These are phyloP conservation scores for Funneliformis caledonium DNA, from an alignment of 371 early-diverging fungal genomes.

Conservation along the genomic window DNA sequence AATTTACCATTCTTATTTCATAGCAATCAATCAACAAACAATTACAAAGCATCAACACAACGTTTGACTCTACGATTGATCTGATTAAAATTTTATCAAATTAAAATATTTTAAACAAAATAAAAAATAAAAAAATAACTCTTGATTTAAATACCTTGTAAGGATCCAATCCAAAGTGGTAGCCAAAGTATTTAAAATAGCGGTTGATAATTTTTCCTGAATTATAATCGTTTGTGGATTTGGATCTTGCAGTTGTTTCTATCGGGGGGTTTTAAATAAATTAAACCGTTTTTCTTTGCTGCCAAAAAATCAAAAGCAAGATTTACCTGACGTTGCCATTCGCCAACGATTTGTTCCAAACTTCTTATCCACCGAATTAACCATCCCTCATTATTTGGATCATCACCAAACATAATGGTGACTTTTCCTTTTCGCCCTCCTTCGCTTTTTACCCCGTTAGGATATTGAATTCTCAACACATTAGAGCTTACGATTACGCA, in stretches of 20 bases:
- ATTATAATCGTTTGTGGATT: neutral
- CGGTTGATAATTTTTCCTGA: neutral
- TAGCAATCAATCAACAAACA: neutral
- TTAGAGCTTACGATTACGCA: neutral
- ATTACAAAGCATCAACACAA: neutral
- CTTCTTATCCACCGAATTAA: slow-evolving; percentile 10
- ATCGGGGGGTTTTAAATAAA: neutral
- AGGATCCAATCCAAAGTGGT: slow-evolving; percentile 8
- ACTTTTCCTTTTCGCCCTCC: neutral
- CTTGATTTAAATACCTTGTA: neutral
- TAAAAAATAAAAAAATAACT: neutral
- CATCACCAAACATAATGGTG: slow-evolving; percentile 9
- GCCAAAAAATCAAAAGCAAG: neutral
- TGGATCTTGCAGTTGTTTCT: neutral
- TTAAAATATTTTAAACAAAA: neutral
- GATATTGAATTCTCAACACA: neutral
- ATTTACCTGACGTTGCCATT: neutral
- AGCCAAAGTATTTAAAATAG: slow-evolving; percentile 2
- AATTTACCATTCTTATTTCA: slow-evolving; percentile 24
- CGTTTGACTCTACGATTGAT: slow-evolving; percentile 6
- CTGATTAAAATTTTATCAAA: neutral
- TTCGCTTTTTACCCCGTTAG: slow-evolving; percentile 1
- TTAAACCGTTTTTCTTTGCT: neutral
- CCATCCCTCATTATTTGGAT: slow-evolving; percentile 25
- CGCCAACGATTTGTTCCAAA: neutral